phyloP scores from a whole-genome alignment of 148 eudicot genomes.

The Simmondsia chinensis region DNA sequence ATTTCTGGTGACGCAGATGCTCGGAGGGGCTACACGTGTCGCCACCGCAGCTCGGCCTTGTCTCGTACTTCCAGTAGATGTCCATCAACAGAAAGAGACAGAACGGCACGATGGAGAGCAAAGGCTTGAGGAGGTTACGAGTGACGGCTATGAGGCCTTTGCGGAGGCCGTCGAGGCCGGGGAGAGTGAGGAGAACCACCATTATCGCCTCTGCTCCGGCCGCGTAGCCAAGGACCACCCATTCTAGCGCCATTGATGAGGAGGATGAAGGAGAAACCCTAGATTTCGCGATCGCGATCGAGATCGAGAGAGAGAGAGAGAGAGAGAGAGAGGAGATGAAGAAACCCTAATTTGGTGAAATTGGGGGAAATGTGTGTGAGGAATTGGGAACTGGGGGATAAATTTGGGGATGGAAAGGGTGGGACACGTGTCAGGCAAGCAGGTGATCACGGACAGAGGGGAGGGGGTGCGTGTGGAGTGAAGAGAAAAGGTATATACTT shows the following conservation, averaged over 20 bases:
- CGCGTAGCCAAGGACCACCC: slow-evolving; percentile 87
- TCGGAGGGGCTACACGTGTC: slow-evolving; percentile 61
- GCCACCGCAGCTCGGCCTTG: slow-evolving; percentile 46
- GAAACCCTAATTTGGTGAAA: too few species aligned
- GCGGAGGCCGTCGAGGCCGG: slow-evolving; percentile 61
- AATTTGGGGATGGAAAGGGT: too few species aligned
- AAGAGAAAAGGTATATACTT: too few species aligned
- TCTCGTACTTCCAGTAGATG: slow-evolving; percentile 90
- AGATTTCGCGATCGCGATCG: too few species aligned
- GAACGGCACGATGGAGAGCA: slow-evolving; percentile 61
- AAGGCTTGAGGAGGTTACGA: slow-evolving; percentile 59
- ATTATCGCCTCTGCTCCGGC: slow-evolving; percentile 83
- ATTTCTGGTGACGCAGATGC: slow-evolving; percentile 76
- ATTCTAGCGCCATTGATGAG: slow-evolving; percentile 65
- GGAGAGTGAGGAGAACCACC: slow-evolving; percentile 68
- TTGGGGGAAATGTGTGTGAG: too few species aligned
- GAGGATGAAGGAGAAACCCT: too few species aligned
- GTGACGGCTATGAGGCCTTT: slow-evolving; percentile 60
- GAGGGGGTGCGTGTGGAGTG: too few species aligned
- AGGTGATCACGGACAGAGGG: too few species aligned
- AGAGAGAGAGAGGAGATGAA: too few species aligned
- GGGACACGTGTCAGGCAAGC: too few species aligned
- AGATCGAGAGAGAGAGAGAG: too few species aligned
- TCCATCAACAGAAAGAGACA: slow-evolving; percentile 57
- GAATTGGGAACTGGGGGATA: too few species aligned